Percentiles rank a stretch among this genome's conserved stretches.
Conservation (phyloP, 2,329 filamentous ascomycete species). For the Scytalidium lignicola region DNA sequence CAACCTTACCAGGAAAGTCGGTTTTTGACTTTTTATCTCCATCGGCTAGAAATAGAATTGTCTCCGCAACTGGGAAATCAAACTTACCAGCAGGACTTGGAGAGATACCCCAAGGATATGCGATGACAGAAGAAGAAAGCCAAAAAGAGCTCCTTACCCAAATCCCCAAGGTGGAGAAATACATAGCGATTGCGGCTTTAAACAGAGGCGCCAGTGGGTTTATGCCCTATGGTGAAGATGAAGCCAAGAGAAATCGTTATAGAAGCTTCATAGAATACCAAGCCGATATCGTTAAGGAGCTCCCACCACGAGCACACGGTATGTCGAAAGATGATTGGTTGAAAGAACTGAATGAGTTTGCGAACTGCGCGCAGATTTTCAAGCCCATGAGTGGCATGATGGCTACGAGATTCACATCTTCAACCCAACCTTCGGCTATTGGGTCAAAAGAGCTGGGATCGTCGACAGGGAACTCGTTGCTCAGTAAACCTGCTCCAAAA, state of each 20-base stretch:
- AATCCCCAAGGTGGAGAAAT: constrained; percentile 60
- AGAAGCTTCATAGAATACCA: constrained; percentile 73
- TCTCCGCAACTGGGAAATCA: constrained; percentile 65
- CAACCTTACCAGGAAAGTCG: constrained; percentile 80
- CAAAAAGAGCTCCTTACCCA: constrained; percentile 52
- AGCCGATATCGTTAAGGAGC: constrained; percentile 53
- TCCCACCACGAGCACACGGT: constrained; percentile 45
- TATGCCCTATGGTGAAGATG: constrained; percentile 81
- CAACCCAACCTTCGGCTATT: constrained; percentile 42
- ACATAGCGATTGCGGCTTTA: constrained; percentile 64
- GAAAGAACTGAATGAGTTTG: constrained; percentile 71
- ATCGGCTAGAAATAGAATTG: constrained; percentile 71
- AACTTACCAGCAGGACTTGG: constrained; percentile 74
- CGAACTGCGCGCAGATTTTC: constrained; percentile 71
- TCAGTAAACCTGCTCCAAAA: constrained; percentile 48
- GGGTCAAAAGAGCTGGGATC: constrained; percentile 32
- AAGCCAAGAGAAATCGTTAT: constrained; percentile 75
- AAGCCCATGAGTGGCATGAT: constrained; percentile 88
- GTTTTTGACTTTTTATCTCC: constrained; percentile 90
- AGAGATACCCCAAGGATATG: constrained; percentile 64
- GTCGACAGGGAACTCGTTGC: constrained; percentile 30
- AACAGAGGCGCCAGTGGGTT: constrained; percentile 60
- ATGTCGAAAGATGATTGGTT: constrained; percentile 67
- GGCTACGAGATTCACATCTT: constrained; percentile 86
- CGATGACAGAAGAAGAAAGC: constrained; percentile 57